These are phyloP conservation scores for Hordeum marinum DNA, from an alignment of 176 grass and related monocot genomes.

Conservation along the genomic window DNA sequence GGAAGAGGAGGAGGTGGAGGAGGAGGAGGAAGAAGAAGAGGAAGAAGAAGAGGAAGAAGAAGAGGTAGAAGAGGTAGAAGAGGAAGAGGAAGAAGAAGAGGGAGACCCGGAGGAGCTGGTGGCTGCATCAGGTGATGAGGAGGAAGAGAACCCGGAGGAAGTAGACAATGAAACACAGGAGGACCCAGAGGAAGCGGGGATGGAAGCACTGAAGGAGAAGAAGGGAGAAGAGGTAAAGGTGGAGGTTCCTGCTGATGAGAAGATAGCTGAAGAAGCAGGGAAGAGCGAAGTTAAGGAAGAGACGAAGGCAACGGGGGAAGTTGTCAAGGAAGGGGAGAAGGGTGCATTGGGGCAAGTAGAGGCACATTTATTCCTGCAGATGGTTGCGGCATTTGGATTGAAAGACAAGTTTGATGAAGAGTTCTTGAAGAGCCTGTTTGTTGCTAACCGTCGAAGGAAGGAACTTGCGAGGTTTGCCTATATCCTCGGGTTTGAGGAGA, in stretches of 20 bases:
- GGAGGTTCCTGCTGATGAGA: slow-evolving; percentile 2
- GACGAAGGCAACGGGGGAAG: slow-evolving; percentile 10
- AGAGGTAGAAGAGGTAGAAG: neutral
- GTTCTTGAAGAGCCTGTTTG: slow-evolving; percentile 62
- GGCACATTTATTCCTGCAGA: slow-evolving; percentile 66
- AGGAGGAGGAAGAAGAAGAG: neutral
- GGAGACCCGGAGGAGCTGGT: neutral
- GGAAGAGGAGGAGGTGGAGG: neutral
- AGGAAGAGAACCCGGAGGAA: neutral
- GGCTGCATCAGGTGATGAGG: neutral
- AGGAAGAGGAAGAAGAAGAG: neutral
- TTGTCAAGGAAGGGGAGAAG: slow-evolving; percentile 17
- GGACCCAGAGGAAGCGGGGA: slow-evolving; percentile 9
- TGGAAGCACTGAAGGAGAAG: slow-evolving; percentile 26
- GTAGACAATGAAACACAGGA: neutral
- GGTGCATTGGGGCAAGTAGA: slow-evolving; percentile 29
- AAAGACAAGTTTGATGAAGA: slow-evolving; percentile 53
- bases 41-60: slow-evolving; percentile 2
- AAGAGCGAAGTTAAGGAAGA: slow-evolving; percentile 24
- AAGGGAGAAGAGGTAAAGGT: slow-evolving; percentile 12
- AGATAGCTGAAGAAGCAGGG: slow-evolving; percentile 15
- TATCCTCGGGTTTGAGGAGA: slow-evolving; percentile 48
- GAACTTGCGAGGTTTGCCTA: slow-evolving; percentile 58
- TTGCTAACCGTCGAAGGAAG: slow-evolving; percentile 56
- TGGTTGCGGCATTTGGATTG: slow-evolving; percentile 54